Percentiles rank a stretch among this genome's conserved stretches.
Evolutionary conservation across 352 stramenopile species (phyloP).

Genomic region (Pythium rishiriense): DNA sequence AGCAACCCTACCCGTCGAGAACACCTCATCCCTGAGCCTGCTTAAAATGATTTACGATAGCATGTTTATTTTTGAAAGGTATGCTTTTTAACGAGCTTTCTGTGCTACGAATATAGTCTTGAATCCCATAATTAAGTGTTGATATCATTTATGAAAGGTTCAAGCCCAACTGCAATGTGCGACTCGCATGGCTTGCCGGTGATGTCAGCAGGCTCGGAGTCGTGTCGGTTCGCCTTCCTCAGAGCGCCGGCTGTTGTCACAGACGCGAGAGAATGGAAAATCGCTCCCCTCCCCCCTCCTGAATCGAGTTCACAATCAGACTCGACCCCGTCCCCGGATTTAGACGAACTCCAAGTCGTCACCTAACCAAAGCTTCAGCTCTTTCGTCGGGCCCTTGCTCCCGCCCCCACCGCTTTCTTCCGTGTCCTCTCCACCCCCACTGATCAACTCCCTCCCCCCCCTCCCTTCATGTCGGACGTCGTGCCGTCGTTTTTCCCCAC

Average conservation of each 20-base stretch:
- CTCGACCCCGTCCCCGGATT: neutral
- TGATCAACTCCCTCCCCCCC: neutral
- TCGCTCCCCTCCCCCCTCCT: neutral
- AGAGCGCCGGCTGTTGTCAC: slow-evolving; percentile 20
- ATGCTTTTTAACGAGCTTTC: no score
- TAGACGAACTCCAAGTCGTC: neutral
- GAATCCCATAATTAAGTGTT: no score
- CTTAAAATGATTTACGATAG: slow-evolving; percentile 5
- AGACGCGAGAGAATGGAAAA: slow-evolving; percentile 13
- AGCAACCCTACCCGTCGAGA: slow-evolving; percentile 23
- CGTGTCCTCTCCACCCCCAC: neutral
- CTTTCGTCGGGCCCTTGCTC: neutral
- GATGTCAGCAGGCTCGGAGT: slow-evolving; percentile 21
- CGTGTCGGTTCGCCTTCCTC: slow-evolving; percentile 26
- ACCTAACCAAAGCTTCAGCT: neutral
- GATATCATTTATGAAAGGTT: slow-evolving; percentile 1
- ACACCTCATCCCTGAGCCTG: slow-evolving; percentile 5
- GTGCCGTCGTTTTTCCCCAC: slow-evolving; percentile 80
- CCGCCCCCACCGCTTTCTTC: neutral
- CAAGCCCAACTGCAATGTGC: slow-evolving; percentile 28
- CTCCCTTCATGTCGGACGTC: slow-evolving; percentile 53
- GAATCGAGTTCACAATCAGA: neutral
- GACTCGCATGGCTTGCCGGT: slow-evolving; percentile 21
- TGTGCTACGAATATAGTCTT: no score
- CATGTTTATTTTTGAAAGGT: neutral